A percentile compares a stretch with the other conserved stretches of the same genome.
Evolutionary conservation across 495 filamentous ascomycete genomes (phyloP).

Genomic region (Wilcoxina mikolae): DNA sequence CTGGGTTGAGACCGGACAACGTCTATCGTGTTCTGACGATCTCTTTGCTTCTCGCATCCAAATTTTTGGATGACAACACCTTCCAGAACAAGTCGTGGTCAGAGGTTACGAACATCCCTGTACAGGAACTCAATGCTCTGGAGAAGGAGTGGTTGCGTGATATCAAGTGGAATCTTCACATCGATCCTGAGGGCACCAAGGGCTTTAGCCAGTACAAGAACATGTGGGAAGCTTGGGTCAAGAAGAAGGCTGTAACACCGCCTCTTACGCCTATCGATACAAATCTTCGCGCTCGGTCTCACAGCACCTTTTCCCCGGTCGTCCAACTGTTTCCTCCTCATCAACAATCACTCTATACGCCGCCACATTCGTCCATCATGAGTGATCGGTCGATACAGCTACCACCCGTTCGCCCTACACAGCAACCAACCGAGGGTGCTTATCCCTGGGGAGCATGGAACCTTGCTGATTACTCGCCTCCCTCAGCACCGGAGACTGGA

Average conservation of each 20-base stretch:
- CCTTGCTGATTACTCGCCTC: constrained; percentile 45
- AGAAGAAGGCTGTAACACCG: constrained; percentile 45
- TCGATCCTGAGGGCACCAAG: constrained; percentile 64
- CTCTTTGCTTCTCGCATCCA: constrained; percentile 78
- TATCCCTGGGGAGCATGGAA: not conserved
- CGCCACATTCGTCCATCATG: constrained; percentile 15
- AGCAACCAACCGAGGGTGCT: constrained; percentile 1
- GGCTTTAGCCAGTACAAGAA: constrained; percentile 70
- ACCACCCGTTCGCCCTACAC: constrained; percentile 34
- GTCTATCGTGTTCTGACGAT: constrained; percentile 83
- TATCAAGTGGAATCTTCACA: constrained; percentile 77
- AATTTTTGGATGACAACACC: constrained; percentile 97
- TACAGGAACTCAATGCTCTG: constrained; percentile 73
- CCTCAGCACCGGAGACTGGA: constrained; percentile 53
- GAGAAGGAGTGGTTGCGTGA: constrained; percentile 83
- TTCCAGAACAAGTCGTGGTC: constrained; percentile 99
- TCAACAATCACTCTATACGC: constrained; percentile 15
- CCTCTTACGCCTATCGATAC: constrained; percentile 58
- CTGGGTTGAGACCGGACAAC: too few relatives aligned
- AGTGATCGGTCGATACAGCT: constrained; percentile 34
- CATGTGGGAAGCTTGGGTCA: constrained; percentile 70
- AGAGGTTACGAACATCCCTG: constrained; percentile 85
- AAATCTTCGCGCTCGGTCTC: constrained; percentile 38
- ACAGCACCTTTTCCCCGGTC: constrained; percentile 29
- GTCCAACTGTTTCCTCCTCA: constrained; percentile 12